Evolutionary conservation across 805 yeast genomes (phyloP), one percentile per base, ranked within the genome.

Genomic region (Candida palmyrensis): DNA sequence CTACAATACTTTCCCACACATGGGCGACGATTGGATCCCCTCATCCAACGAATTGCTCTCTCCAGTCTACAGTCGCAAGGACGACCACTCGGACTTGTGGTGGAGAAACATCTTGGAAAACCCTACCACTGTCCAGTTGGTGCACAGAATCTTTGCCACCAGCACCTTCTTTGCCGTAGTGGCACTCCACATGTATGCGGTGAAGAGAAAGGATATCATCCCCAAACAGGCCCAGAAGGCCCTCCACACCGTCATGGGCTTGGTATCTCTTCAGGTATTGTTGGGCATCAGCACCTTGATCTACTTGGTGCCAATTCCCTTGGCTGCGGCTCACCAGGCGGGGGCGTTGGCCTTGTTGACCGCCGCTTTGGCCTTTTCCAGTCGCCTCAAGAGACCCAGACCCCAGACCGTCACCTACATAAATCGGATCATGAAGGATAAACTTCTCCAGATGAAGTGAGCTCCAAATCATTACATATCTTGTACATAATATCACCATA

Each of bases 301-400:
- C 15, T 89, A 85, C 55, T 68, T 89, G 35, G 97, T 92, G 15
- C 99, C 99, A 18, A 79, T 84, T 16, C 85, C 95, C 19, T 61
- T 90, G 29, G 99, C 96, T 2, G 94, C 97, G 3, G 76, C 88
- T 5, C 99, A 92, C 55, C 99, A 92, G 66, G 96, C 96, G 6
- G 97, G 97, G 45, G 95, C 97, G 1, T 63, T 92, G 46, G 95
- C 94, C 0, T 67, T 92, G 30, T 66, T 92, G 47, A 89, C 98
- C 0, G 70, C 83, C 11, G 73, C 87, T n/a, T 65, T 90, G 38
- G 67, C 62, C 1, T 64, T 63, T 35, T 51, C 56, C 12, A 61
- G 69, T 2, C 53, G 49, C 24, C 53, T 65, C 32, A 65, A 53
- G 36, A 51, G 48, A 34, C 66, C 69, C 17, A 57, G 71, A 49